phyloP scores from a whole-genome alignment of 768 basidiomycete genomes.

The Saitozyma podzolica region DNA sequence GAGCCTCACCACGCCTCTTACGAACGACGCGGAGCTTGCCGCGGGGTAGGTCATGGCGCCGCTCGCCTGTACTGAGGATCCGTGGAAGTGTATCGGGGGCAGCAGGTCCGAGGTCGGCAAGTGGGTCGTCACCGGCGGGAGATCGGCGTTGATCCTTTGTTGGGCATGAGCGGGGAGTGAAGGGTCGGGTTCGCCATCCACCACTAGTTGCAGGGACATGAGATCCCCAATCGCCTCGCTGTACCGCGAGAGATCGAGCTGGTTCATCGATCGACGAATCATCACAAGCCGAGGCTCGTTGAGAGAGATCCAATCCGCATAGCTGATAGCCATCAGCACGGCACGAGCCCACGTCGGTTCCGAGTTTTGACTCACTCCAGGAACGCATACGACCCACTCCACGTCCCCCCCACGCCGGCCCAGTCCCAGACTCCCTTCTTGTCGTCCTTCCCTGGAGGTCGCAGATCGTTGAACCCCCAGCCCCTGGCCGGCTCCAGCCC shows the following conservation, averaged over 20 bases:
- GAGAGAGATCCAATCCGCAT: slow-evolving; percentile 41
- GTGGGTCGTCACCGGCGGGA: slow-evolving; percentile 22
- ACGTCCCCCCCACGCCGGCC: slow-evolving; percentile 44
- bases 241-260: slow-evolving; percentile 35
- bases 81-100: slow-evolving; percentile 42
- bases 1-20: slow-evolving; percentile 38
- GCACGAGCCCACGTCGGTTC: neutral
- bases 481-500: slow-evolving; percentile 37
- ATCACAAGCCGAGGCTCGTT: slow-evolving; percentile 31
- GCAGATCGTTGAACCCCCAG: slow-evolving; percentile 32
- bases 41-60: slow-evolving; percentile 16
- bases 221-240: slow-evolving; percentile 45
- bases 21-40: slow-evolving; percentile 18
- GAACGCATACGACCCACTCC: slow-evolving; percentile 52
- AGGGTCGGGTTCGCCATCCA: slow-evolving; percentile 14
- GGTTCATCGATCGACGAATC: slow-evolving; percentile 10
- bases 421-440: slow-evolving; percentile 43
- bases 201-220: slow-evolving; percentile 30
- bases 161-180: neutral
- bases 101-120: slow-evolving; percentile 34
- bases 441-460: slow-evolving; percentile 21
- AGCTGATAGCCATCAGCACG: slow-evolving; percentile 14
- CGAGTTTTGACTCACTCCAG: slow-evolving; percentile 33
- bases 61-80: slow-evolving; percentile 20
- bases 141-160: neutral